These are phyloP conservation scores for Aspergillus bridgeri DNA, from an alignment of 495 filamentous ascomycete genomes.

Conservation along the genomic window DNA sequence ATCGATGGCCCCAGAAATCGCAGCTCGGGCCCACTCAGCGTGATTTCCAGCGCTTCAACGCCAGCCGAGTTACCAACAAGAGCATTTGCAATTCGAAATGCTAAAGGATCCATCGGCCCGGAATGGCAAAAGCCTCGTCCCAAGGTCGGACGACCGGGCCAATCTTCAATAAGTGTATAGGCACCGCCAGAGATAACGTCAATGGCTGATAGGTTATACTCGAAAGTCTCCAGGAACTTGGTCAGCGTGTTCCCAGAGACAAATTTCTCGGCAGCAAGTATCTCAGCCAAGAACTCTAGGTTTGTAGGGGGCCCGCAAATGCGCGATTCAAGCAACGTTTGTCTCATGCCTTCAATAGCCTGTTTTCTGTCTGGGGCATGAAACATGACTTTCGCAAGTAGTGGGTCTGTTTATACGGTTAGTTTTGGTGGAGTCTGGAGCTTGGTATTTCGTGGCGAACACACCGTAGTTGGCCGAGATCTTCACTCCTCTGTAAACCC, in stretches of 20 bases:
- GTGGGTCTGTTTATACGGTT: slow-evolving; percentile 40
- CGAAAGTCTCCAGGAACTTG: slow-evolving; percentile 48
- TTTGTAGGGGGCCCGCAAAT: slow-evolving; percentile 59
- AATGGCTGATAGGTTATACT: slow-evolving; percentile 48
- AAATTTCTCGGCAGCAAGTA: slow-evolving; percentile 42
- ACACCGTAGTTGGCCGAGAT: slow-evolving; percentile 53
- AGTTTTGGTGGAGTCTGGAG: neutral
- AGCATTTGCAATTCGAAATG: slow-evolving; percentile 52
- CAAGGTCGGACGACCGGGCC: slow-evolving; percentile 51
- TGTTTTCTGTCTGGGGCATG: slow-evolving; percentile 40
- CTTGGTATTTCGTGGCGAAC: slow-evolving; percentile 5
- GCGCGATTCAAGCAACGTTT: slow-evolving; percentile 35
- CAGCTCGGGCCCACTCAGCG: slow-evolving; percentile 56
- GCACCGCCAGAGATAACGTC: slow-evolving; percentile 55
- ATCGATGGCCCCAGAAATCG: slow-evolving; percentile 47
- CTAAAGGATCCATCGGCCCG: slow-evolving; percentile 56
- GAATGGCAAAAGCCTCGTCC: slow-evolving; percentile 49
- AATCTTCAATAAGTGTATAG: slow-evolving; percentile 59
- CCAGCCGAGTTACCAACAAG: slow-evolving; percentile 53
- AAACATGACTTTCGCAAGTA: slow-evolving; percentile 62
- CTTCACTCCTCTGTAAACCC: slow-evolving; percentile 53
- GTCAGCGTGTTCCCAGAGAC: slow-evolving; percentile 50
- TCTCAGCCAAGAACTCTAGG: slow-evolving; percentile 49
- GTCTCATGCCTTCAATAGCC: slow-evolving; percentile 43
- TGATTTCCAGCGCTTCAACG: slow-evolving; percentile 56